Base-by-base conservation (phyloP, 148 eudicot species). In the Rhododendron kiyosumense region DNA sequence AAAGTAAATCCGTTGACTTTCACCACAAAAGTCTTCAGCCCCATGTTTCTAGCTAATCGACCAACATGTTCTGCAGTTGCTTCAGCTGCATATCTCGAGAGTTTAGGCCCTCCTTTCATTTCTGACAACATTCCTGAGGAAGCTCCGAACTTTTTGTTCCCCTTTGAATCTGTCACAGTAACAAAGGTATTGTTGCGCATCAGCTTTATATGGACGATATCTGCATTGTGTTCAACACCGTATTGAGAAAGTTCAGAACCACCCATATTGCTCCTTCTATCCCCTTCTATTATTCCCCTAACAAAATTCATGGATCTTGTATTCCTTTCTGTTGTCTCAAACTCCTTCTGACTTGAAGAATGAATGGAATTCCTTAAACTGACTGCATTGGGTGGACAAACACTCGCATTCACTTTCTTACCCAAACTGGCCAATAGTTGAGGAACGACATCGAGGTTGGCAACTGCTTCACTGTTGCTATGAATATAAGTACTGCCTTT, bases 61-160 rank as follows among this genome's bases (percentile, higher is more conserved):
- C 99, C 98, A 3, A 90, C 87, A 59, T 94, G 92, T 88, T 97
- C 99, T 7, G 99, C 98, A 28, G 95, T 90, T 67, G 99, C 94
- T 76, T 97, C 99, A 75, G 92, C 96, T 51, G 98, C 91, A 83
- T 91, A 95, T 10, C 94, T 90, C 13, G 95, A 87, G 45, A 86
- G 85, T 84, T 95, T 94, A 2, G 92, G 88, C 26, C 94, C 96
- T 13, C 93, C 98, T 91, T 92, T 94, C 87, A 89, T 89, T 85
- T 91, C 94, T 14, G 94, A 90, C 59, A 95, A 81, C 61, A 88
- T 83, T 48, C 98, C 99, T 46, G 94, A 87, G n/a, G 98, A 91
- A 74, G 90, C 90, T 41, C 96, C 95, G 0, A 82, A 74, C 87
- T 95, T 97, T 84, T 89, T 94, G 87, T 97, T 94, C 30, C 98